phyloP scores from a whole-genome alignment of 1,284 basidiomycete genomes.

The Laetiporus sulphureus region DNA sequence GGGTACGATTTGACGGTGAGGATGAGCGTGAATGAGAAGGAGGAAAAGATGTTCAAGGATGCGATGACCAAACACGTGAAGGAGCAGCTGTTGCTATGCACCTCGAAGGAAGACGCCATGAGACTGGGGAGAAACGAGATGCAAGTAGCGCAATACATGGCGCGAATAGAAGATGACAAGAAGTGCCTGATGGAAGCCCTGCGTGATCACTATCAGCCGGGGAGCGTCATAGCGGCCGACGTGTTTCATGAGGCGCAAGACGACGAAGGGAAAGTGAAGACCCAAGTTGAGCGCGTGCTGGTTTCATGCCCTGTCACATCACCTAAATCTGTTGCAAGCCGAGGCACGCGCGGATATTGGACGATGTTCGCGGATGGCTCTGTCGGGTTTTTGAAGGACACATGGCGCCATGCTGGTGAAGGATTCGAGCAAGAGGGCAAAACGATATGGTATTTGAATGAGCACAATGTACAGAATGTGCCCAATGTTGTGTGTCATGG shows the following conservation, averaged over 20 bases:
- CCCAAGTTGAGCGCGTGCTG: too few relatives aligned
- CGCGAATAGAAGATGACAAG: too few relatives aligned
- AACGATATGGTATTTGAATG: background rate
- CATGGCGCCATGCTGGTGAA: conserved; percentile 5
- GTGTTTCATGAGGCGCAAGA: too few relatives aligned
- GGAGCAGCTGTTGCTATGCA: conserved; percentile 1
- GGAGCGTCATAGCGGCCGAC: too few relatives aligned
- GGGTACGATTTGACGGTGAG: conserved; percentile 10
- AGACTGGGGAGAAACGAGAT: background rate
- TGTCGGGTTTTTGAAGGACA: conserved; percentile 10
- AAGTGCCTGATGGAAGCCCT: too few relatives aligned
- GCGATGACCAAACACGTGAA: conserved; percentile 3
- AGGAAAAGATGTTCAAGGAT: background rate
- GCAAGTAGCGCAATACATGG: too few relatives aligned
- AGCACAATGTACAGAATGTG: conserved; percentile 3
- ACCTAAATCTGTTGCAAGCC: conserved; percentile 6
- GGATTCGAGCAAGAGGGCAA: conserved; percentile 6
- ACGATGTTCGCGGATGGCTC: conserved; percentile 3
- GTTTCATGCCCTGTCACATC: too few relatives aligned
- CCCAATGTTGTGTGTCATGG: conserved; percentile 6
- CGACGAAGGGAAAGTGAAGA: too few relatives aligned
- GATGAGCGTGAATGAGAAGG: conserved; percentile 2
- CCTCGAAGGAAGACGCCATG: background rate
- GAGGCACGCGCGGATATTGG: conserved; percentile 11
- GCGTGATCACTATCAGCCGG: too few relatives aligned